Evolutionary conservation across 805 yeast genomes (phyloP), one percentile per base, ranked within the genome.

Genomic region (Candida ficus): DNA sequence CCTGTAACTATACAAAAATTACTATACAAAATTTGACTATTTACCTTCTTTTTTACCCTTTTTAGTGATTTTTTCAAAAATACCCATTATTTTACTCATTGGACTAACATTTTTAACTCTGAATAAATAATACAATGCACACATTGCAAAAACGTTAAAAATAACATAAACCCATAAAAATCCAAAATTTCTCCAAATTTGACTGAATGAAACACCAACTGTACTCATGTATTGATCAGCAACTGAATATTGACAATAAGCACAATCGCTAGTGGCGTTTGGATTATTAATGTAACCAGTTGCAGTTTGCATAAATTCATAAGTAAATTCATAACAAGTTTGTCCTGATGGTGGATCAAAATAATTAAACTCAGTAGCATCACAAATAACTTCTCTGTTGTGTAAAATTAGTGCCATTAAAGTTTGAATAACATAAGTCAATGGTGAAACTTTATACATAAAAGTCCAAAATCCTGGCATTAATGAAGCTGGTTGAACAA

Each of bases 381-480:
- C 50, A 59, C 89, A 83, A 13, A 39, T 50, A 12, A 84, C 83
- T 22, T 57, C 53, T 45, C 74, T 67, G 33, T 68, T 73, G 46
- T 80, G 81, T 51, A 71, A 63, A 30, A 71, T 62, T 19, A 56
- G 62, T 28, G 64, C 68, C 38, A 79, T 67, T 45, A 82, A 68
- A 19, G 77, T 67, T 12, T 66, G 60, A 41, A 81, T 62, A 62
- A 78, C 68, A 49, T 79, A 81, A 0, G 85, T 76, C 47, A 78
- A 65, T 16, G 88, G 86, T 20, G 79, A 75, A 16, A 67, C 70
- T 55, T 84, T 67, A 66, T 79, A 81, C 83, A 81, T 76, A 62
- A 79, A 81, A 21, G 68, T 64, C 85, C 86, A 85, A 66, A 86
- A 86, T 2, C 83, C 76, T 11, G 91, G 90, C 77, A 77, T 61